phyloP scores from a whole-genome alignment of 306 rosid genomes.

The Elaeagnus macrophylla region DNA sequence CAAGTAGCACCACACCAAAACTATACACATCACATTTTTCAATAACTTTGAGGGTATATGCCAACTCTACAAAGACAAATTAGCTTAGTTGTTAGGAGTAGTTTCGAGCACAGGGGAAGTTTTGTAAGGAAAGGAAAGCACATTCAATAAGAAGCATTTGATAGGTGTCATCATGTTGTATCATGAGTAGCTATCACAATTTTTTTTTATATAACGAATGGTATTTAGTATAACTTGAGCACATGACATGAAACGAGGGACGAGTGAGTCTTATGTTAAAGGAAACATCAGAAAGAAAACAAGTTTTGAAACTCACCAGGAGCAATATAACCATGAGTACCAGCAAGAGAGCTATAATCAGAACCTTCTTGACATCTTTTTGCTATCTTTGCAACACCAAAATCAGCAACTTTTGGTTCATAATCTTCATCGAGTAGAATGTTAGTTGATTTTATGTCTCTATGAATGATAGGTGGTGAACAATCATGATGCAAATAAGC shows the following conservation, averaged over 20 bases:
- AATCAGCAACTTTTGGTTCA: slow-evolving; percentile 91
- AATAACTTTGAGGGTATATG: slow-evolving; percentile 59
- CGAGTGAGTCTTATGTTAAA: too few species aligned
- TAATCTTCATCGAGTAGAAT: slow-evolving; percentile 68
- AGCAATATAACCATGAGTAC: slow-evolving; percentile 94
- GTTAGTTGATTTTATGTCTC: slow-evolving; percentile 89
- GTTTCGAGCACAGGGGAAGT: neutral
- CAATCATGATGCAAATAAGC: slow-evolving; percentile 92
- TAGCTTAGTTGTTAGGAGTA: neutral
- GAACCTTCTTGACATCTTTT: slow-evolving; percentile 40
- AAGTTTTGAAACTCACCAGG: slow-evolving; percentile 59
- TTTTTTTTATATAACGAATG: too few species aligned
- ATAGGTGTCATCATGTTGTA: too few species aligned
- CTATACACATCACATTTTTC: slow-evolving; percentile 91
- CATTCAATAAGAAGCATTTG: too few species aligned
- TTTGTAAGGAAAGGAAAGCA: too few species aligned
- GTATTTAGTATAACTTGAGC: too few species aligned
- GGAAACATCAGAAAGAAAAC: neutral
- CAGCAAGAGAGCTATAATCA: slow-evolving; percentile 61
- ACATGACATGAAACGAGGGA: too few species aligned
- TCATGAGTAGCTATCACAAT: too few species aligned
- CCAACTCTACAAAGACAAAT: slow-evolving; percentile 56
- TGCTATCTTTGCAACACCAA: slow-evolving; percentile 80
- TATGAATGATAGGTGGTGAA: slow-evolving; percentile 69
- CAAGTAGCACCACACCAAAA: slow-evolving; percentile 79